Percentiles rank a stretch among this genome's conserved stretches.
phyloP scores from a whole-genome alignment of 225 moss, liverwort and hornwort genomes.

The Antitrichia curtipendula region DNA sequence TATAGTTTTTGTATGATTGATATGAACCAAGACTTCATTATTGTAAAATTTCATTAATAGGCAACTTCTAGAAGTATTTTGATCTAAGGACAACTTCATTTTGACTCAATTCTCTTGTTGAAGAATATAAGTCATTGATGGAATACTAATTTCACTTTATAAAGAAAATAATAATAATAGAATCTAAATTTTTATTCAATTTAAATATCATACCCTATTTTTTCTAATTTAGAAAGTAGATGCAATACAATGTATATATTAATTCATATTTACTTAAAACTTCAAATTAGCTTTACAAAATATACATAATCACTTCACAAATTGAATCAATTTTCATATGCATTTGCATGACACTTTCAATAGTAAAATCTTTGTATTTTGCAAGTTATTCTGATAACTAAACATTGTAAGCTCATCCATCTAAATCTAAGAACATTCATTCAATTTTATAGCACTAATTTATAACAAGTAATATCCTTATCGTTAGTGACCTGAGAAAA shows the following conservation, averaged over 20 bases:
- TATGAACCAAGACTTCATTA: no score
- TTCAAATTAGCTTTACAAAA: not conserved
- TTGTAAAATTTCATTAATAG: not conserved
- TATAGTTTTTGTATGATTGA: not conserved
- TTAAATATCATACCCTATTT: not conserved
- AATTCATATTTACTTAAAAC: not conserved
- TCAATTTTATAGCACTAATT: not conserved
- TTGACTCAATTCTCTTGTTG: not conserved
- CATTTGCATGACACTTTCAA: not conserved
- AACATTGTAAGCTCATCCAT: not conserved
- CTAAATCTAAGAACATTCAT: not conserved
- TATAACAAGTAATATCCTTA: rapidly evolving
- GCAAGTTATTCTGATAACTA: not conserved
- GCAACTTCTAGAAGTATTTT: not conserved
- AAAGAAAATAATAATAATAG: not conserved
- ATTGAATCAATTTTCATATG: not conserved
- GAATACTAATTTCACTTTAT: not conserved
- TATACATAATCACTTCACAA: not conserved
- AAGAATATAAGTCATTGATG: not conserved
- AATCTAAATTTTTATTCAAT: not conserved
- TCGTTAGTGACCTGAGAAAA: rapidly evolving
- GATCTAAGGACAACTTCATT: not conserved
- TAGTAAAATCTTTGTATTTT: not conserved
- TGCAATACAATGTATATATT: not conserved
- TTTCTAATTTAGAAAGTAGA: not conserved